A percentile compares a stretch with the other conserved stretches of the same genome.
Conservation (phyloP, 805 yeast genomes). For the Candida ovalis region DNA sequence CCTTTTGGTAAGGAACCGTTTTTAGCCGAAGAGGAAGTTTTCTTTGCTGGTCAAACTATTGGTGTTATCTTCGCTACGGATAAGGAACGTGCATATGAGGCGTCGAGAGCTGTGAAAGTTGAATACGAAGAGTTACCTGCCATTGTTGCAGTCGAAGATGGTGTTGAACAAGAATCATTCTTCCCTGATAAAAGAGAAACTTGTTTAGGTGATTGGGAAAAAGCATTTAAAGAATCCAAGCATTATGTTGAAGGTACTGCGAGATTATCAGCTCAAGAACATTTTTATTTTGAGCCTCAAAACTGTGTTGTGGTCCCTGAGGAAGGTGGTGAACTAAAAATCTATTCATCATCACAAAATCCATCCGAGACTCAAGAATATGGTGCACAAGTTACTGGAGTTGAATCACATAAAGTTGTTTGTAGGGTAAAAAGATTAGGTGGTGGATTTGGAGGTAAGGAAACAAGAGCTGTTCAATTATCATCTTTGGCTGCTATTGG, state of each 20-base stretch:
- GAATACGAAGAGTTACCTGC: constrained; percentile 39
- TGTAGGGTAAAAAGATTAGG: constrained; percentile 41
- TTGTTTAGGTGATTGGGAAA: constrained; percentile 38
- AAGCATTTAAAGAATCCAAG: constrained; percentile 31
- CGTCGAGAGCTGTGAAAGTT: constrained; percentile 38
- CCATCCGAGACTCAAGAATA: constrained; percentile 42
- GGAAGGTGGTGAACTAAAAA: constrained; percentile 44
- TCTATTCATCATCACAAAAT: constrained; percentile 41
- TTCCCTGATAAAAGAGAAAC: constrained; percentile 34
- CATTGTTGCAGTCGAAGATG: constrained; percentile 42
- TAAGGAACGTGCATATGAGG: constrained; percentile 39
- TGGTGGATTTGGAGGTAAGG: constrained; percentile 51
- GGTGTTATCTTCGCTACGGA: constrained; percentile 38
- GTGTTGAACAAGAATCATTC: constrained; percentile 37
- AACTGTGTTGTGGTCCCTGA: constrained; percentile 42
- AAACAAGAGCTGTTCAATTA: constrained; percentile 37
- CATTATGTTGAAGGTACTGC: constrained; percentile 36
- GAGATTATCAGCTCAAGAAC: constrained; percentile 46
- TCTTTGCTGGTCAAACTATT: constrained; percentile 41
- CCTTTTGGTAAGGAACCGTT: constrained; percentile 41
- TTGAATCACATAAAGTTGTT: constrained; percentile 39
- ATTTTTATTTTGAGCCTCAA: constrained; percentile 46
- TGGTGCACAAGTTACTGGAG: constrained; percentile 40
- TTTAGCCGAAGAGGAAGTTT: constrained; percentile 40
- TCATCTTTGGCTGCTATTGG: constrained; percentile 39